phyloP scores from a whole-genome alignment of 305 asterid genomes.

The Fraxinus sp. region DNA sequence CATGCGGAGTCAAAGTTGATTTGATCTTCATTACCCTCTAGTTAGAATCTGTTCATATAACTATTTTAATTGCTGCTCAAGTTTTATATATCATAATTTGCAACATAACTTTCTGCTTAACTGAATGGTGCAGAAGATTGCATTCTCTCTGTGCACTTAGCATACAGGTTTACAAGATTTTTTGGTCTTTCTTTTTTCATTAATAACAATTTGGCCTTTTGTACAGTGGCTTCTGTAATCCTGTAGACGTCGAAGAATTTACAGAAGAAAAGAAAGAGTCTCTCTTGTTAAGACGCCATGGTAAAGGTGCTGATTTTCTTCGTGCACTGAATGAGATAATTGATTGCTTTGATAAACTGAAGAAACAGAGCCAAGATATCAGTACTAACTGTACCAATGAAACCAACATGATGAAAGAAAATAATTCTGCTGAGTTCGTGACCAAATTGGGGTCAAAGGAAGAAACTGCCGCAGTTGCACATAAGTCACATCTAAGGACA shows the following conservation, averaged over 20 bases:
- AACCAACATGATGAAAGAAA: slow-evolving; percentile 32
- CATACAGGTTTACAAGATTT: neutral
- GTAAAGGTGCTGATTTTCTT: slow-evolving; percentile 86
- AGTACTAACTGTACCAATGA: slow-evolving; percentile 32
- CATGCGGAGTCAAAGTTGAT: neutral
- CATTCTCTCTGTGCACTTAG: neutral
- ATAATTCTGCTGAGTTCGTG: slow-evolving; percentile 41
- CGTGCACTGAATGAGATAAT: slow-evolving; percentile 81
- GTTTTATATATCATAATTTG: neutral
- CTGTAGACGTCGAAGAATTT: slow-evolving; percentile 84
- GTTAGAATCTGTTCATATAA: neutral
- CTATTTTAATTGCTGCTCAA: neutral
- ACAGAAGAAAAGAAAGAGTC: slow-evolving; percentile 81
- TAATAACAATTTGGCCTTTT: slow-evolving; percentile 24
- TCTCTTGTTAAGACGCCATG: slow-evolving; percentile 77
- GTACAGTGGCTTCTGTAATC: slow-evolving; percentile 88
- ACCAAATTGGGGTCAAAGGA: slow-evolving; percentile 36
- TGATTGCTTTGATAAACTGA: slow-evolving; percentile 65
- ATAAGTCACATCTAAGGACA: slow-evolving; percentile 28
- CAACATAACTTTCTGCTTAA: neutral
- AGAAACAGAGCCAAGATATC: slow-evolving; percentile 44
- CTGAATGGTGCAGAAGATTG: neutral
- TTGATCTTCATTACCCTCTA: neutral
- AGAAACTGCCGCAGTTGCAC: slow-evolving; percentile 35
- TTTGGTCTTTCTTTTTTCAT: slow-evolving; percentile 11